Evolutionary conservation across 179 eudicot species (phyloP), one percentile per base, ranked within the genome.

Genomic region (Patellifolia procumbens): DNA sequence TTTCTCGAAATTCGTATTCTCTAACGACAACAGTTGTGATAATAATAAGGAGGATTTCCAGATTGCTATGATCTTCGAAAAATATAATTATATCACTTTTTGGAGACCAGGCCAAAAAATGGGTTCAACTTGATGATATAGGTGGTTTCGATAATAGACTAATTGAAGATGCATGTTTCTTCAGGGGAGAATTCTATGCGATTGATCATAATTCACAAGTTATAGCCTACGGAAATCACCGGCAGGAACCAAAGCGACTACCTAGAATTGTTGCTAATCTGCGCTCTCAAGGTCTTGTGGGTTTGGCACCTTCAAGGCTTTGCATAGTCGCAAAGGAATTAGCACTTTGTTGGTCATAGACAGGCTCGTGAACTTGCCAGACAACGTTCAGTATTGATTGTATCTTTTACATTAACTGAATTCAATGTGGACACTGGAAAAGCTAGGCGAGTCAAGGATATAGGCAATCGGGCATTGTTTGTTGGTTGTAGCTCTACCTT

Each of bases 101-200:
- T 72, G 75, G 75, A 55, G 65, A 56, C 65, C 34, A 0, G 65
- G 65, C 3, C 51, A 55, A 55, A 12, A 19, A 7, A 1, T 72
- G 65, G 75, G 28, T 56, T 12, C 5, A 2, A 5, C 51, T 52
- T 42, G 17, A 0, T 7, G 1, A 11, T 17, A 24, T 34, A 13
- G 19, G 3, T 34, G 17, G 7, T 2, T 16, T 62, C 1, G 7
- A n/a, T 0, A 2, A 4, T n/a, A 1, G 7, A 5, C 6, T n/a
- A n/a, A n/a, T n/a, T n/a, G n/a, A n/a, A n/a, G 75, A 72, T 28
- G n/a, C 35, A 0, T 72, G 75, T 15, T 72, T 72, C 24, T 55
- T 55, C 24, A 61, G 51, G 43, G 75, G 65, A 22, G 34, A 55
- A 29, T 37, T 72, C 13, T 72, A 72, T 26, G 20, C 75, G 16